phyloP scores from a whole-genome alignment of 176 grass and related monocot genomes.

The Aegilops speltoides region DNA sequence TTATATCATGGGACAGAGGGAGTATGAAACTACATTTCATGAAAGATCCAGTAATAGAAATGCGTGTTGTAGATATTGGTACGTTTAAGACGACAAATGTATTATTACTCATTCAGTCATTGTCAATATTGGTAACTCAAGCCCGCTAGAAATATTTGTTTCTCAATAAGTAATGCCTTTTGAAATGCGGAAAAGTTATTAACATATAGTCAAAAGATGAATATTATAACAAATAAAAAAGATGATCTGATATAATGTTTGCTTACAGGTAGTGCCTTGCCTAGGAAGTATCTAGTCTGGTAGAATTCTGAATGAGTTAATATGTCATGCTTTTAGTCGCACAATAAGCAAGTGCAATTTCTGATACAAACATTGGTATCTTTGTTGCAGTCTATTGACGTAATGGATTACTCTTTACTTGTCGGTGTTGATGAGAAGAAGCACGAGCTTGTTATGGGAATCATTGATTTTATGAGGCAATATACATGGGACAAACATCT shows the following conservation, averaged over 20 bases:
- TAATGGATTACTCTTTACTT: constrained; percentile 97
- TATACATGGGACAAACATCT: constrained; percentile 99
- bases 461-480: constrained; percentile 98
- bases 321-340: background rate
- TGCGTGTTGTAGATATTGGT: background rate
- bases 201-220: background rate
- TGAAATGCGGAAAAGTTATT: background rate
- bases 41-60: background rate
- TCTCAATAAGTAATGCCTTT: background rate
- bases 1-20: no score
- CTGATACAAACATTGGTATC: constrained; percentile 22
- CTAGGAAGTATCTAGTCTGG: background rate
- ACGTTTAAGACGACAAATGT: background rate
- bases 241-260: background rate
- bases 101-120: constrained; percentile 2
- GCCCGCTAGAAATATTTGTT: background rate
- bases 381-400: constrained; percentile 85
- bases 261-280: background rate
- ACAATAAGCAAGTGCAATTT: constrained; percentile 17
- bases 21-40: background rate
- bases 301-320: constrained; percentile 21
- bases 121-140: constrained; percentile 10
- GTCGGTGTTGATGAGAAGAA: constrained; percentile 93
- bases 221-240: background rate
- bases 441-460: constrained; percentile 83